These are phyloP conservation scores for Diaporthe vexans DNA, from an alignment of 2,329 filamentous ascomycete genomes.

Conservation along the genomic window DNA sequence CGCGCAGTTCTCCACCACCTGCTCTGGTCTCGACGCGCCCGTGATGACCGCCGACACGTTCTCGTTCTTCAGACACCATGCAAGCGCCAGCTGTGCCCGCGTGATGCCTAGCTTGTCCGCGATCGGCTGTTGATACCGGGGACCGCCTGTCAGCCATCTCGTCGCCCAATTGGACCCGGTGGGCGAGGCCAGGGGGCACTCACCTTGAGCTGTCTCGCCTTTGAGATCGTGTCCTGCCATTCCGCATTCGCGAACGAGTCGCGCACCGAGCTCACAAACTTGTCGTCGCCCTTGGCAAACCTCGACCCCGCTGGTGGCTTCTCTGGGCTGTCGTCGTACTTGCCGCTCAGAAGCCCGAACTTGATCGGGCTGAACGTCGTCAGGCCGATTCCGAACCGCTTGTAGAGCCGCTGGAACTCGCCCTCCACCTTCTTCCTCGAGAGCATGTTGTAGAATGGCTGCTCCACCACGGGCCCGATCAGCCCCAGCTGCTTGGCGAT, in stretches of 20 bases:
- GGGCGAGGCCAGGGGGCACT: neutral
- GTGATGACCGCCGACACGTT: conserved; percentile 75
- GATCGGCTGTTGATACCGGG: conserved; percentile 65
- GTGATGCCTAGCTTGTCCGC: conserved; percentile 75
- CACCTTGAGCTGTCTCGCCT: conserved; percentile 66
- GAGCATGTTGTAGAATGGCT: conserved; percentile 78
- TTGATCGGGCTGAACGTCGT: conserved; percentile 72
- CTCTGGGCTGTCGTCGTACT: conserved; percentile 75
- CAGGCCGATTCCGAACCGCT: conserved; percentile 69
- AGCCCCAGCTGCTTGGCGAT: conserved; percentile 72
- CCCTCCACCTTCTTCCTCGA: conserved; percentile 72
- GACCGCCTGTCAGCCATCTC: conserved; percentile 47
- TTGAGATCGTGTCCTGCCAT: conserved; percentile 66
- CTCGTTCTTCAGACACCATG: conserved; percentile 75
- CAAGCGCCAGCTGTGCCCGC: conserved; percentile 68
- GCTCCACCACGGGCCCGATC: conserved; percentile 75
- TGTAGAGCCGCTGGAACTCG: conserved; percentile 73
- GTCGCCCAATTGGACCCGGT: neutral
- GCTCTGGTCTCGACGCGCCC: conserved; percentile 69
- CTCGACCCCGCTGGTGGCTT: conserved; percentile 72
- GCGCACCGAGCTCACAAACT: conserved; percentile 69
- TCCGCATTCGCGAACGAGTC: conserved; percentile 66
- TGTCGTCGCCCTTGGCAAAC: conserved; percentile 69
- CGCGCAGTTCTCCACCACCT: conserved; percentile 72
- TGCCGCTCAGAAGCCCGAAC: conserved; percentile 71